These are phyloP conservation scores for Talaromyces wortmannii DNA, from an alignment of 495 filamentous ascomycete genomes.

Conservation along the genomic window DNA sequence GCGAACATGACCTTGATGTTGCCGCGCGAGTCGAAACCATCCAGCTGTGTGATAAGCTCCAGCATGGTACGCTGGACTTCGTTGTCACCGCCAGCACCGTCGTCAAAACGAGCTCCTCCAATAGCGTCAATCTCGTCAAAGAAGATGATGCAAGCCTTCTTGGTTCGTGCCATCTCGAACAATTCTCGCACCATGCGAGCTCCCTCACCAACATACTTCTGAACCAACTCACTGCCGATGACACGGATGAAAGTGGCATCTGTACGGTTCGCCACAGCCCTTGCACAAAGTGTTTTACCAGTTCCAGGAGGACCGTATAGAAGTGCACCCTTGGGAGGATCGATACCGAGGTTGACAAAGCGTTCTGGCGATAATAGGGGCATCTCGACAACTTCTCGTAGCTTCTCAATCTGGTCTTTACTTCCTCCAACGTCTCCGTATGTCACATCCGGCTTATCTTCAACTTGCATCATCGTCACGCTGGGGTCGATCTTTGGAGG, in stretches of 20 bases:
- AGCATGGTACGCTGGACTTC: conserved; percentile 99
- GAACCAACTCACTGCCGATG: conserved; percentile 92
- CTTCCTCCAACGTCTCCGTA: conserved; percentile 98
- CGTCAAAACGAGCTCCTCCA: conserved; percentile 96
- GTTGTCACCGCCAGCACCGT: conserved; percentile 96
- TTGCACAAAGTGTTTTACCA: conserved; percentile 94
- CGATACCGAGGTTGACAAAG: conserved; percentile 95
- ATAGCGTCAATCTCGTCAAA: conserved; percentile 99
- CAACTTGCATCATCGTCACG: conserved; percentile 99
- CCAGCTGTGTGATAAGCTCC: conserved; percentile 95
- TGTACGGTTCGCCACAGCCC: conserved; percentile 94
- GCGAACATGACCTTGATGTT: conserved; percentile 99
- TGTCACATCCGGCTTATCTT: conserved; percentile 98
- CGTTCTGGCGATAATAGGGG: conserved; percentile 92
- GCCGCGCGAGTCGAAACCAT: conserved; percentile 93
- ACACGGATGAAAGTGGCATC: conserved; percentile 98
- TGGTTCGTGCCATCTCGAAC: conserved; percentile 98
- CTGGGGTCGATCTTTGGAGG: conserved; percentile 98
- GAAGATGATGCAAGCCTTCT: conserved; percentile 99
- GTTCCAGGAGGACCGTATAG: conserved; percentile 96
- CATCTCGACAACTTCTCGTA: conserved; percentile 98
- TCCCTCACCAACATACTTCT: conserved; percentile 98
- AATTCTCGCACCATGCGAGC: conserved; percentile 97
- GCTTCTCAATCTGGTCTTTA: conserved; percentile 99
- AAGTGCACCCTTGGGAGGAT: conserved; percentile 94